Evolutionary conservation across 257 asterid species (phyloP), one percentile per base, ranked within the genome.

Genomic region (Nemophila menziesii): DNA sequence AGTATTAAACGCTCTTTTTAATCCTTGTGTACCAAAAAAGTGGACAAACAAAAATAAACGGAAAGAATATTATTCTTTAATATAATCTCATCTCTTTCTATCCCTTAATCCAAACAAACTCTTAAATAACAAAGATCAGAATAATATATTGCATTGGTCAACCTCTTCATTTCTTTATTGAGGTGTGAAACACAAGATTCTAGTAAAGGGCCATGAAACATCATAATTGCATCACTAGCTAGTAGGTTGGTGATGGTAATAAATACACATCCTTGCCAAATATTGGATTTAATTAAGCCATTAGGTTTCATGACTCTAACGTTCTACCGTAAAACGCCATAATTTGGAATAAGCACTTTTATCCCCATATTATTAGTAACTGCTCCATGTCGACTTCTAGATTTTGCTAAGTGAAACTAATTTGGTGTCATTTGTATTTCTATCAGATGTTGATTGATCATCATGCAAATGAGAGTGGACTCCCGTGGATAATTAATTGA

Each of bases 101-200:
- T n/a, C n/a, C n/a, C n/a, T n/a, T n/a, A n/a, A n/a, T n/a, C n/a
- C n/a, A n/a, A n/a, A n/a, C n/a, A n/a, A n/a, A n/a, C n/a, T n/a
- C n/a, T n/a, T n/a, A n/a, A n/a, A n/a, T n/a, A n/a, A n/a, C n/a
- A n/a, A n/a, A n/a, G n/a, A n/a, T n/a, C n/a, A n/a, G n/a, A n/a
- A n/a, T n/a, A n/a, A n/a, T n/a, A n/a, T n/a, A n/a, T n/a, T n/a
- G n/a, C n/a, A n/a, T n/a, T n/a, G n/a, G n/a, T n/a, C n/a, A n/a
- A n/a, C 15, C 27, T 33, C 44, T 33, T 17, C 33, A 5, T 20
- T 26, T 24, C 12, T 37, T 14, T 15, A 14, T 41, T 20, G 49
- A 63, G 67, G 58, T 74, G 78, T 74, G 78, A 66, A 51, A 56
- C 66, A 21, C 66, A 74, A 69, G 78, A 48, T 61, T 63, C 58